These are phyloP conservation scores for Aurantiochytrium sp. DNA, from an alignment of 108 stramenopile genomes.

Conservation along the genomic window DNA sequence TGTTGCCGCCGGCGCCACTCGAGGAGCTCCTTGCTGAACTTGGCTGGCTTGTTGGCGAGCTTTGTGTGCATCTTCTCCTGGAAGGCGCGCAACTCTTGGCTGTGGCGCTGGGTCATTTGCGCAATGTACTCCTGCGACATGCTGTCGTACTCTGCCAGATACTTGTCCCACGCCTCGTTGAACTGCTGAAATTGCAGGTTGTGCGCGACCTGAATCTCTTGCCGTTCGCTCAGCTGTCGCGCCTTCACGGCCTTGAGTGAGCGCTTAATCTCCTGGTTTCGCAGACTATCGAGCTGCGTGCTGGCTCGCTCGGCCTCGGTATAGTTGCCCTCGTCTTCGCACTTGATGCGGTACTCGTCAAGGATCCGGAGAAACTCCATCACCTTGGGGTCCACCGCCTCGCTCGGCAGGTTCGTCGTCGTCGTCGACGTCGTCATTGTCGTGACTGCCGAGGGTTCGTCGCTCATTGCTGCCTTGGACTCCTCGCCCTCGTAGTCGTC, in stretches of 20 bases:
- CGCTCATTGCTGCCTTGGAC: too few relatives aligned
- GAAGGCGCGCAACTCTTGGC: constrained; percentile 49
- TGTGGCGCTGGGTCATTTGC: constrained; percentile 69
- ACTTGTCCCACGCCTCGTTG: constrained; percentile 65
- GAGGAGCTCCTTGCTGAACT: constrained; percentile 61
- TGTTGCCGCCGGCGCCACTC: constrained; percentile 64
- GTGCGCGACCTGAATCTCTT: constrained; percentile 65
- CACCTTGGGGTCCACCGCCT: constrained; percentile 60
- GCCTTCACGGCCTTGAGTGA: constrained; percentile 60
- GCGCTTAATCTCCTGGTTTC: constrained; percentile 59
- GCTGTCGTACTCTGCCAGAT: constrained; percentile 63
- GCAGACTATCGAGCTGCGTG: constrained; percentile 54
- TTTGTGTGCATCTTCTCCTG: constrained; percentile 57
- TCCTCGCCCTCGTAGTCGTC: too few relatives aligned
- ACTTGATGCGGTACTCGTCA: constrained; percentile 64
- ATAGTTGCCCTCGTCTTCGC: constrained; percentile 65
- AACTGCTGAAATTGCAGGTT: constrained; percentile 68
- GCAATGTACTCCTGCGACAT: constrained; percentile 68
- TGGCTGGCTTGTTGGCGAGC: constrained; percentile 54
- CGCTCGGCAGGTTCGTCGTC: constrained; percentile 2
- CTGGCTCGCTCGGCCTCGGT: constrained; percentile 59
- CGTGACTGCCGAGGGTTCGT: too few relatives aligned
- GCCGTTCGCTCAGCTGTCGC: constrained; percentile 58
- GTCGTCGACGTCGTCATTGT: background rate
- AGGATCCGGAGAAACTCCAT: constrained; percentile 62